Percentiles rank a stretch among this genome's conserved stretches.
Evolutionary conservation across 768 basidiomycete genomes (phyloP).

Genomic region (Termitomyces sp.): DNA sequence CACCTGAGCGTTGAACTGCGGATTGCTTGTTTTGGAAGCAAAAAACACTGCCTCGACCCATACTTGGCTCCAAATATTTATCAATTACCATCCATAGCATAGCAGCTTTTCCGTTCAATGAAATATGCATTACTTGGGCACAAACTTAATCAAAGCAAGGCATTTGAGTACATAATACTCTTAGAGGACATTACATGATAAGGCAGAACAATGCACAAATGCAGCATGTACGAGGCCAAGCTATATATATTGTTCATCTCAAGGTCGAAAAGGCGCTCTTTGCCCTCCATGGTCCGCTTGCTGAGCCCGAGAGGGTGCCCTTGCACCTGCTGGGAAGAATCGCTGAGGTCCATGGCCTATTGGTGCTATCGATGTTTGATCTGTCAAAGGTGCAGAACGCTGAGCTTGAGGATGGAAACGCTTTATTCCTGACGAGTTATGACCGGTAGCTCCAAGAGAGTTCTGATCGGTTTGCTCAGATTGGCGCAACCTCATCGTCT

Average conservation of each 20-base stretch:
- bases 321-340: conserved; percentile 16
- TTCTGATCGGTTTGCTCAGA: conserved; percentile 7
- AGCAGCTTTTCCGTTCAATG: neutral
- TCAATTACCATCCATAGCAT: too few species aligned
- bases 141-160: neutral
- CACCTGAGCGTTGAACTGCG: conserved; percentile 2
- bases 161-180: neutral
- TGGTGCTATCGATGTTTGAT: conserved; percentile 10
- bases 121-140: neutral
- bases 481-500: conserved; percentile 27
- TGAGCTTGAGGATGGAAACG: conserved; percentile 10
- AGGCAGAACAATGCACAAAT: neutral
- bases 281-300: conserved; percentile 28
- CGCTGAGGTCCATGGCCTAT: conserved; percentile 18
- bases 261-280: conserved; percentile 46
- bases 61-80: neutral
- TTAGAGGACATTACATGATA: neutral
- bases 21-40: conserved; percentile 6
- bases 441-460: conserved; percentile 2
- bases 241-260: conserved; percentile 8
- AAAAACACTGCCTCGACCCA: conserved; percentile 1
- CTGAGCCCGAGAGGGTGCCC: conserved; percentile 21
- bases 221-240: neutral
- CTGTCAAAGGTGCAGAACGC: conserved; percentile 3
- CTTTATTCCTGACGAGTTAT: conserved; percentile 6